A percentile compares a stretch with the other conserved stretches of the same genome.
Conservation (phyloP, 805 yeast genomes). For the Ogataea angusta region DNA sequence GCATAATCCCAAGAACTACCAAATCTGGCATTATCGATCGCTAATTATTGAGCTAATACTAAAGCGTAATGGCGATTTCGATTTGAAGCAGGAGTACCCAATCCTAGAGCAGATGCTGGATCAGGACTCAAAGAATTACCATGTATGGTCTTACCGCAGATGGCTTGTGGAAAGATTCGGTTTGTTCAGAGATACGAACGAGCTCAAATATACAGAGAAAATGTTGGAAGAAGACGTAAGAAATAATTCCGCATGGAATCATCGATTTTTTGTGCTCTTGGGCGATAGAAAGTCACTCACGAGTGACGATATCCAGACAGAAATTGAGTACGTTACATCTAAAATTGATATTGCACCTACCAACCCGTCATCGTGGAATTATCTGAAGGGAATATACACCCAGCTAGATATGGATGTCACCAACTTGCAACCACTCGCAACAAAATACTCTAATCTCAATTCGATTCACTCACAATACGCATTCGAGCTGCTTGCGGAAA, state of each 20-base stretch:
- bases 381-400: conserved; percentile 57
- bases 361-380: conserved; percentile 85
- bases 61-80: conserved; percentile 26
- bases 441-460: conserved; percentile 35
- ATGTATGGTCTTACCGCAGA: conserved; percentile 90
- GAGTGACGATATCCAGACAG: conserved; percentile 34
- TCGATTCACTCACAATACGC: conserved; percentile 53
- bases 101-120: conserved; percentile 64
- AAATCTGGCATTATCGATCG: conserved; percentile 94
- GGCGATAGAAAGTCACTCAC: conserved; percentile 18
- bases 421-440: conserved; percentile 45
- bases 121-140: conserved; percentile 87
- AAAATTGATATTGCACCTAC: conserved; percentile 65
- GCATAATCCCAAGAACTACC: conserved; percentile 85
- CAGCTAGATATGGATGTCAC: conserved; percentile 27
- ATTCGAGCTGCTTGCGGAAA: conserved; percentile 55
- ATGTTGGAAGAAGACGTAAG: conserved; percentile 62
- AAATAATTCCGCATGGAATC: conserved; percentile 94
- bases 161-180: conserved; percentile 69
- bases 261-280: conserved; percentile 60
- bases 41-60: conserved; percentile 43
- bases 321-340: conserved; percentile 48
- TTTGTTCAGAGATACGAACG: conserved; percentile 43
- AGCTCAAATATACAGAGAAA: conserved; percentile 47
- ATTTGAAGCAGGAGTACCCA: conserved; percentile 57